Percentiles rank a stretch among this genome's conserved stretches.
phyloP scores from a whole-genome alignment of 805 yeast species.

The Metschnikowia reukaufii region DNA sequence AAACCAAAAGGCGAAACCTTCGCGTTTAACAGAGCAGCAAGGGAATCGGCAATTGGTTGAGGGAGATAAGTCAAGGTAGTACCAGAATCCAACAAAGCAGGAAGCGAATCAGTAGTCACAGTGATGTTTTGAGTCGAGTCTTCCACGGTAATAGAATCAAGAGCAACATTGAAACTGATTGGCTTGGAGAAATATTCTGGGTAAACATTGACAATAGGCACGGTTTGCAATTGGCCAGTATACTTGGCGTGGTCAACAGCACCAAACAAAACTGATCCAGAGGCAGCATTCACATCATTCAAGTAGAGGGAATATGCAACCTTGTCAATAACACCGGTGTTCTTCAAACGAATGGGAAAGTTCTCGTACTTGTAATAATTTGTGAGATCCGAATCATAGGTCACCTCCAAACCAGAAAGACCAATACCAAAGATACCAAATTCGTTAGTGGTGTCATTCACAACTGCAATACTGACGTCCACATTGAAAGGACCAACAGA shows the following conservation, averaged over 20 bases:
- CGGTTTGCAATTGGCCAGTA: constrained; percentile 23
- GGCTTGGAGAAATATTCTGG: constrained; percentile 25
- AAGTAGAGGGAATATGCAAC: constrained; percentile 64
- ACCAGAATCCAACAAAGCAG: constrained; percentile 50
- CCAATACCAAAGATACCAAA: background rate
- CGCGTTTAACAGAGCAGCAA: constrained; percentile 16
- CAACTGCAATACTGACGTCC: background rate
- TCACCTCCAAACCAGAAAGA: background rate
- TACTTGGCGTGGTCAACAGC: constrained; percentile 14
- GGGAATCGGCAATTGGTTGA: constrained; percentile 19
- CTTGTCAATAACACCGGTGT: constrained; percentile 55
- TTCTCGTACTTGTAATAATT: background rate
- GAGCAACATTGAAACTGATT: constrained; percentile 49
- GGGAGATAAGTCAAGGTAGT: constrained; percentile 55
- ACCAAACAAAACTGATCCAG: constrained; percentile 25
- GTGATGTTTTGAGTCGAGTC: constrained; percentile 14
- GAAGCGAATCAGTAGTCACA: constrained; percentile 6
- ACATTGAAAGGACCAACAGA: background rate
- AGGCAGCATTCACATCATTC: constrained; percentile 17
- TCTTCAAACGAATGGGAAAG: constrained; percentile 36
- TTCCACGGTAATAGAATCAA: constrained; percentile 37
- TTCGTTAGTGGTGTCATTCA: background rate
- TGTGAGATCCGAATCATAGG: background rate
- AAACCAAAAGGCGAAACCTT: background rate
- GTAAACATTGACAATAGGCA: constrained; percentile 45